Conservation (phyloP, 345 rosid genomes). For the Geranium brycei region DNA sequence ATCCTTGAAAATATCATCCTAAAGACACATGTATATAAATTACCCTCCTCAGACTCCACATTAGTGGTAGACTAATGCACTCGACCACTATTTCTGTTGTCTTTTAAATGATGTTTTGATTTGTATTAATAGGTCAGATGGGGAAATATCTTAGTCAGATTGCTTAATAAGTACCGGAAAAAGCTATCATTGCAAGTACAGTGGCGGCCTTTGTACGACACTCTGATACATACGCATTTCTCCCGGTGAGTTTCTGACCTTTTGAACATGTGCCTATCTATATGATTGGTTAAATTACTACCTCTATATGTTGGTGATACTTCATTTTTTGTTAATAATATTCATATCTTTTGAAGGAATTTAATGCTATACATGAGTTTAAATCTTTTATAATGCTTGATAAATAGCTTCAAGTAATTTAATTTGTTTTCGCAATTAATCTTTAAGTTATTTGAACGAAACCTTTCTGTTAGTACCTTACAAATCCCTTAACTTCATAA, state of each 20-base stretch:
- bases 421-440: not conserved
- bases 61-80: not conserved
- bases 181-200: constrained; percentile 58
- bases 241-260: constrained; percentile 41
- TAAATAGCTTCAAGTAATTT: not conserved
- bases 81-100: not conserved
- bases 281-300: constrained; percentile 1
- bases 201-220: constrained; percentile 91
- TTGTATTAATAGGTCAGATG: constrained; percentile 67
- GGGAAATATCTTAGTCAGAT: constrained; percentile 68
- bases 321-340: not conserved
- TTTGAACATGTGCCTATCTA: not conserved
- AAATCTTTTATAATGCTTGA: not conserved
- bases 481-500: not conserved
- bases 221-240: constrained; percentile 74
- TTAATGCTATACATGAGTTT: not conserved
- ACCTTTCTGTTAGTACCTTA: not conserved
- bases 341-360: constrained; percentile 5
- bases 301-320: not conserved
- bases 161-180: constrained; percentile 67
- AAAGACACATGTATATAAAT: no score
- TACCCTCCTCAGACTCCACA: no score
- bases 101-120: constrained; percentile 11
- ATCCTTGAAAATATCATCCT: not conserved
- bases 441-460: not conserved